Evolutionary conservation across 169 alveolate genomes (phyloP), one percentile per base, ranked within the genome.

Genomic region (Theileria orientalis): DNA sequence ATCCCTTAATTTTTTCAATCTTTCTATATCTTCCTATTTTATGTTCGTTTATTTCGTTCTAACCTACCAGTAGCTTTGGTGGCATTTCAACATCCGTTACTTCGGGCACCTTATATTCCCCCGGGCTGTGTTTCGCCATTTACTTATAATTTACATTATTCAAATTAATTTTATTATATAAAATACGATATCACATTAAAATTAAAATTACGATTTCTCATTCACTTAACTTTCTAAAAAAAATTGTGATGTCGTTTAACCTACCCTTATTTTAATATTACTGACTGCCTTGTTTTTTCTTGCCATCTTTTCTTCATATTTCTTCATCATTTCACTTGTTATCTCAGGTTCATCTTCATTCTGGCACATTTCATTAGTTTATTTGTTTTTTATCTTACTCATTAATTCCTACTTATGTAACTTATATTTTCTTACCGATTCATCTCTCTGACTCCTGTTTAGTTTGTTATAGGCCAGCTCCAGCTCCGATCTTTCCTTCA

Each of bases 51-150:
- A 25, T 19, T 5, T 16, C 16, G 6, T 21, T 30, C 6, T 5
- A 2, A 52, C 44, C 2, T 71, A 79, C 87, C 87, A 68, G 30
- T 9, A 79, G 69, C 44, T 23, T 47, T 29, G 68, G 69, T 21
- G 87, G 87, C 57, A 79, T 69, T 9, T 79, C 79, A 35, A 61
- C 75, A 29, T 64, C 87, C 23, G 71, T 49, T 14, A 59, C 79
- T 41, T 69, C 77, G 29, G 87, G 66, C 25, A 64, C 77, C 29
- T 30, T 29, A 37, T 11, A 23, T 21, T 16, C 64, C 47, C 33
- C 63, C 25, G 71, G 49, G 25, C 21, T 32, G 35, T 40, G 3
- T 23, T 30, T 23, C 76, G 16, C 35, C 33, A 16, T 51, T 19
- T 23, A 44, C 14, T 32, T 30, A 63, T 8, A 21, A 8, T n/a